Evolutionary conservation across 2,329 filamentous ascomycete species (phyloP).

Genomic region (Ceratocystis cacaofunesta): DNA sequence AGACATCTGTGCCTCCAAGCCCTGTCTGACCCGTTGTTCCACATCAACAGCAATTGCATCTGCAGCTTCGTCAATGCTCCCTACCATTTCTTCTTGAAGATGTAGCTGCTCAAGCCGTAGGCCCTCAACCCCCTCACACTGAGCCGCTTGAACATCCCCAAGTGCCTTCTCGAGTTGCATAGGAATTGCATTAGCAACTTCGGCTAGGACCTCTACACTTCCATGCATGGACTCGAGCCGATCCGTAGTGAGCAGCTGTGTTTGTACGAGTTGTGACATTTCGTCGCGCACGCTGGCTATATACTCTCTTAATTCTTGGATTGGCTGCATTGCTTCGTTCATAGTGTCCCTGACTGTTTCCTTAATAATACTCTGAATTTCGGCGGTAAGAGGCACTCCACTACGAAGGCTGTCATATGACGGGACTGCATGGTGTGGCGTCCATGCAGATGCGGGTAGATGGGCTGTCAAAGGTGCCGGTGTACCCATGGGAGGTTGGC

Average conservation of each 20-base stretch:
- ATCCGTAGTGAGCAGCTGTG: neutral
- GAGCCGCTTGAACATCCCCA: neutral
- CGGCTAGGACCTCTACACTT: neutral
- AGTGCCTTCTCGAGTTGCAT: neutral
- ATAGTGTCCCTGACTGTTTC: neutral
- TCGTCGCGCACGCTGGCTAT: neutral
- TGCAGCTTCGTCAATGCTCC: neutral
- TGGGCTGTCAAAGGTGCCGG: neutral
- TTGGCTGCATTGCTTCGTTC: conserved; percentile 1
- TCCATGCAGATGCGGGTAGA: neutral
- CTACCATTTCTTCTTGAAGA: neutral
- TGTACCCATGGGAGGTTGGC: neutral
- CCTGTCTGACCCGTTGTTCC: neutral
- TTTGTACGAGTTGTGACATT: neutral
- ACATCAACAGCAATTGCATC: neutral
- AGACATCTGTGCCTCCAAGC: neutral
- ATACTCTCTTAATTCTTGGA: neutral
- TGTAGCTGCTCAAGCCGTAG: conserved; percentile 1
- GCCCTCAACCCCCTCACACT: neutral
- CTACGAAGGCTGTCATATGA: neutral
- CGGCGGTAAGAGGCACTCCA: neutral
- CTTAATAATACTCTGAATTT: neutral
- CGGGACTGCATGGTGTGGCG: neutral
- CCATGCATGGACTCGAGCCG: neutral
- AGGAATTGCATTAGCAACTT: neutral